Percentiles rank a stretch among this genome's conserved stretches.
These are phyloP conservation scores for Limnomonas spitsbergensis DNA, from an alignment of 139 green algal species.

Conservation along the genomic window DNA sequence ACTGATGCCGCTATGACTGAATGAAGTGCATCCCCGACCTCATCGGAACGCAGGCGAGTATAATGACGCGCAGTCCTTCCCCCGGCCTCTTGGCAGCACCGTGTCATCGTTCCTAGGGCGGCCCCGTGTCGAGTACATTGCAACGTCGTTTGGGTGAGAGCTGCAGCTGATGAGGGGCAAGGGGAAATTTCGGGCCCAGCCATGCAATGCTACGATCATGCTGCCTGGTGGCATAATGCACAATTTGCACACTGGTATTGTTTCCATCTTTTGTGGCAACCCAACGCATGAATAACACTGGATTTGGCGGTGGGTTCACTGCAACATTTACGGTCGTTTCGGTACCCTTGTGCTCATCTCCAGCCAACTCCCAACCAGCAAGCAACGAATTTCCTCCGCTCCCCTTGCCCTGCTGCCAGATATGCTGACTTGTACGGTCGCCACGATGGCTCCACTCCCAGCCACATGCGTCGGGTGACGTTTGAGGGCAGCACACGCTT, in stretches of 20 bases:
- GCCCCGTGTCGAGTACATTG: not conserved
- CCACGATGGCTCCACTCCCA: not conserved
- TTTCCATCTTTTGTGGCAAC: too few species aligned
- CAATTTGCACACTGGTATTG: too few species aligned
- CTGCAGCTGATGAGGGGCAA: too few species aligned
- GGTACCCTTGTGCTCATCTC: too few species aligned
- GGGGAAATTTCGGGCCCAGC: too few species aligned
- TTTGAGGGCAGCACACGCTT: slow-evolving; percentile 1
- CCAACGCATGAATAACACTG: too few species aligned
- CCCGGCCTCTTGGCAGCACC: not conserved
- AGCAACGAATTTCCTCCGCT: too few species aligned
- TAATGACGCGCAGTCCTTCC: not conserved
- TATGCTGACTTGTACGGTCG: slow-evolving; percentile 8
- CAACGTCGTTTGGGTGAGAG: not conserved
- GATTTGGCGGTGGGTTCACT: too few species aligned
- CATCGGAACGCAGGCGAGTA: not conserved
- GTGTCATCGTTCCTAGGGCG: not conserved
- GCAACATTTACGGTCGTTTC: too few species aligned
- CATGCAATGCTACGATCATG: too few species aligned
- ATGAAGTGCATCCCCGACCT: not conserved
- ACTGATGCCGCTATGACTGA: not conserved
- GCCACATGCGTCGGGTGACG: not conserved
- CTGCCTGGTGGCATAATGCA: too few species aligned
- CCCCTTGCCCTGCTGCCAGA: not conserved
- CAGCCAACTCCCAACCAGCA: too few species aligned